Evolutionary conservation across 2,329 filamentous ascomycete species (phyloP).

Genomic region (Nemania diffusa): DNA sequence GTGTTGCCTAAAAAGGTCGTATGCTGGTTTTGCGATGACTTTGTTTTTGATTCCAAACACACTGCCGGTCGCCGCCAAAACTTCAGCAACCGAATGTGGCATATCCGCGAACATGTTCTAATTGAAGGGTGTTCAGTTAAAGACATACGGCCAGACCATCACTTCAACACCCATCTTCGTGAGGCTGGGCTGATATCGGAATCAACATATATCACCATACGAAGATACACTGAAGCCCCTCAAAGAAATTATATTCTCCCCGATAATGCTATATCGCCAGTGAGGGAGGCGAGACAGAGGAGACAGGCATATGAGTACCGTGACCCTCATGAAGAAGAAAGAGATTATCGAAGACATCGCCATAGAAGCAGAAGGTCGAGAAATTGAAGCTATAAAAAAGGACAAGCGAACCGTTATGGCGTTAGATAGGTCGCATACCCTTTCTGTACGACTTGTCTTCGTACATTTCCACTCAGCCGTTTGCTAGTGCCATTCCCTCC

Average conservation of each 20-base stretch:
- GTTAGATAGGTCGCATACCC: too few relatives aligned
- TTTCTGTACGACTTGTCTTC: too few relatives aligned
- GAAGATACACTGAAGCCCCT: conserved; percentile 30
- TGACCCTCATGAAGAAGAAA: conserved; percentile 1
- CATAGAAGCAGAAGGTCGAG: conserved; percentile 4
- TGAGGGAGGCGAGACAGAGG: not conserved
- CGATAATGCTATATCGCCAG: not conserved
- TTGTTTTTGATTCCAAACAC: conserved; percentile 45
- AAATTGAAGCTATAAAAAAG: too few relatives aligned
- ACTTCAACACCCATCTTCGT: conserved; percentile 78
- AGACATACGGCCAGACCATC: conserved; percentile 85
- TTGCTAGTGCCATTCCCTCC: too few relatives aligned
- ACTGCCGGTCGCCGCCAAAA: conserved; percentile 37
- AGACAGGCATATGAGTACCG: not conserved
- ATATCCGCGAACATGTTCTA: conserved; percentile 60
- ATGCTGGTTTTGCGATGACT: conserved; percentile 63
- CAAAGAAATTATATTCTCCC: not conserved
- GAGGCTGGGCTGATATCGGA: conserved; percentile 29
- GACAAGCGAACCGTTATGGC: too few relatives aligned
- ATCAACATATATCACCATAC: not conserved
- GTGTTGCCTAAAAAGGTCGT: conserved; percentile 51
- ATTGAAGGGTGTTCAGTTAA: conserved; percentile 37
- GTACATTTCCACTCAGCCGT: too few relatives aligned
- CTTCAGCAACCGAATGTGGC: conserved; percentile 58
- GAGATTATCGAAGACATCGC: not conserved